A percentile compares a stretch with the other conserved stretches of the same genome.
phyloP scores from a whole-genome alignment of 257 asterid genomes.

The Ophiorrhiza pumila region DNA sequence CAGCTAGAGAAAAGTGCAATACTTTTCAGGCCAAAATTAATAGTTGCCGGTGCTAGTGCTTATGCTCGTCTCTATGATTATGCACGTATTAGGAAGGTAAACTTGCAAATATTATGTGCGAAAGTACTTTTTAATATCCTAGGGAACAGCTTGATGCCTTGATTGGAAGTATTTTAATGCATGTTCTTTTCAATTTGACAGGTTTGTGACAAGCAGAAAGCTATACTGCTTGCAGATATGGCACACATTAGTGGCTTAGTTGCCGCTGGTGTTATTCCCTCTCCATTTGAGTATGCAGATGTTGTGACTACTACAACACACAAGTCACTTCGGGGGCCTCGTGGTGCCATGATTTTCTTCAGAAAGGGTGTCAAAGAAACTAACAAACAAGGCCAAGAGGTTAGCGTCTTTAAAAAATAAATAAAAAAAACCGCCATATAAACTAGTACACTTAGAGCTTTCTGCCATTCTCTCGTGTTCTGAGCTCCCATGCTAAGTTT shows the following conservation, averaged over 20 bases:
- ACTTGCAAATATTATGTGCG: neutral
- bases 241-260: constrained; percentile 98
- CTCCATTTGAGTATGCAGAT: constrained; percentile 88
- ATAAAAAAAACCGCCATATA: constrained; percentile 24
- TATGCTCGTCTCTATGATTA: constrained; percentile 42
- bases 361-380: constrained; percentile 75
- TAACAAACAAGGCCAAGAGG: constrained; percentile 75
- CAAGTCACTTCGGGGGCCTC: constrained; percentile 92
- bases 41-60: constrained; percentile 93
- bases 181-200: constrained; percentile 9
- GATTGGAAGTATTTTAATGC: neutral
- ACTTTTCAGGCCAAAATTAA: constrained; percentile 77
- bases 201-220: constrained; percentile 43
- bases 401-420: constrained; percentile 50
- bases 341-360: constrained; percentile 92
- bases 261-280: constrained; percentile 79
- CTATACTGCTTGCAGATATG: constrained; percentile 88
- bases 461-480: neutral
- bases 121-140: neutral
- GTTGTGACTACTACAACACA: constrained; percentile 95
- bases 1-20: constrained; percentile 40
- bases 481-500: neutral
- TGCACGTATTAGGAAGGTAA: constrained; percentile 30
- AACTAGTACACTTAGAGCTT: constrained; percentile 21
- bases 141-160: neutral